Evolutionary conservation across 2,329 filamentous ascomycete genomes (phyloP), one percentile per base, ranked within the genome.

Genomic region (Neoscytalidium dimidiatum): DNA sequence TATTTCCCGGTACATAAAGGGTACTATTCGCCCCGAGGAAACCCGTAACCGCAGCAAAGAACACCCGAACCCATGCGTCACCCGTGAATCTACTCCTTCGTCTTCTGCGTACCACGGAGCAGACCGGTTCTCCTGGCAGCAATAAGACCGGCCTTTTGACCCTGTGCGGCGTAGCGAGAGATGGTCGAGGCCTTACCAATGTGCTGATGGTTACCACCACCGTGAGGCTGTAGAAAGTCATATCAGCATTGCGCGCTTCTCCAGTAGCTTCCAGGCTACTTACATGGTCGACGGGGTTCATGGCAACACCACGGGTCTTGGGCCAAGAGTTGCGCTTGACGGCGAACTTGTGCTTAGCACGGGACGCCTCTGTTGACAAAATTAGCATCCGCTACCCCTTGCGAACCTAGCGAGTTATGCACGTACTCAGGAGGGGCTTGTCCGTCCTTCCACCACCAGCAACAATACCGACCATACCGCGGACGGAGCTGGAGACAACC

Each of bases 231-330:
- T 43, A 65, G 58, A 57, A 51, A 65, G 11, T 13, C 11, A n/a
- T 66, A 71, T 79, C 67, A 79, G 76, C 66, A 52, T 65, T n/a
- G n/a, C 44, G 44, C 71, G 61, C 72, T 63, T 74, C 70, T 68
- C 29, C 62, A 57, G 51, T 56, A 41, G 17, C 8, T 28, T n/a
- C 38, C 64, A 31, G 33, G 58, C 70, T 31, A 72, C 84, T 80
- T 85, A 85, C 83, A 89, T 99, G 95, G 86, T 99, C 95, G 79
- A 99, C 95, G 78, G 95, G 95, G 88, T 99, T 99, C 95, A 99
- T 99, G 85, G 95, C 95, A 90, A 99, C 95, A 97, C 95, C 95
- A 95, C 95, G 94, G 88, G 95, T 99, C 92, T 96, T 97, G 85
- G 95, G 95, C 95, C 95, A 99, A 81, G 90, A 94, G 92, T 99